Base-by-base conservation (phyloP, 345 rosid species). In the Salix udensis region DNA sequence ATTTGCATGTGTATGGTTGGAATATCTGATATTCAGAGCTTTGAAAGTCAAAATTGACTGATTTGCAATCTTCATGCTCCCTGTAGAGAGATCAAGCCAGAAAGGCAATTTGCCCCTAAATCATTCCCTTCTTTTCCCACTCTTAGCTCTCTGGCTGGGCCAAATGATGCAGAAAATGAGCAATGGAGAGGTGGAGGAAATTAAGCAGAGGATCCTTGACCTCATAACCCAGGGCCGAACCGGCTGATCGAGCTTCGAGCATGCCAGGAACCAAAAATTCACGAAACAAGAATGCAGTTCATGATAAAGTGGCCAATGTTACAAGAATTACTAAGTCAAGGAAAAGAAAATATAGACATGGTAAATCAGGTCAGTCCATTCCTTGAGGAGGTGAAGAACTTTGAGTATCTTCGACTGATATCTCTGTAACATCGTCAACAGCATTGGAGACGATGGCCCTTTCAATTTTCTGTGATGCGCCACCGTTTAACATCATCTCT, bases 401-500 rank as follows among this genome's bases (percentile, higher is more conserved):
- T 34, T 55, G 73, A 2, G 55, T 69, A 48, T 73, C 81, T 44
- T 84, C 82, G 3, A 34, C 74, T 13, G 81, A 74, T 24, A 77
- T 70, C 42, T 81, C 81, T 2, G 86, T 70, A 11, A 72, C 82
- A 53, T 84, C 81, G 52, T 82, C 80, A 13, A 60, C 28, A 5
- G 66, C 9, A 60, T 52, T 58, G 28, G 81, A 55, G 42, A 76
- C n/a, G 13, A 79, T 8, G 4, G 61, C 24, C 58, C 75, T 77
- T 39, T 76, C 83, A 65, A 70, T 53, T 75, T n/a, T 76, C 72
- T 40, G 82, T 11, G 74, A 50, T 1, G 53, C 72, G 31, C 79
- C 85, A 37, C 79, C 85, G 37, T 78, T 81, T 71, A 84, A 16
- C 30, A 79, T 11, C 89, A 85, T 85, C 73, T 91, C 88, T 62